Evolutionary conservation across 495 filamentous ascomycete genomes (phyloP).

Genomic region (Hypoxylon rickii): DNA sequence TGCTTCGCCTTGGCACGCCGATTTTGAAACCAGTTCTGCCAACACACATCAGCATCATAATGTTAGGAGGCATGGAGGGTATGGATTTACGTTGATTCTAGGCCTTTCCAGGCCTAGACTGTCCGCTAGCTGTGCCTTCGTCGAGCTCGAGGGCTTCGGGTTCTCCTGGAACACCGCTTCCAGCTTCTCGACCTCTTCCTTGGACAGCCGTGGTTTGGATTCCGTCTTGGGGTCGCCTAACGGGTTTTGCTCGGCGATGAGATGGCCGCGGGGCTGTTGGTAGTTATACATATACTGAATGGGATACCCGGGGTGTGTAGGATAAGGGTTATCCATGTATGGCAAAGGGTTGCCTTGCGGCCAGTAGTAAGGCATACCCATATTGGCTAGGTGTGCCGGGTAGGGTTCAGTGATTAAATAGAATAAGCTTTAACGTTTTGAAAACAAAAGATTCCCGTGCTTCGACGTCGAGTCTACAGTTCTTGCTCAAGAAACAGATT

Average conservation of each 20-base stretch:
- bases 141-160: conserved; percentile 76
- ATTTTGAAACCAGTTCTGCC: conserved; percentile 91
- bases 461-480: no score
- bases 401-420: no score
- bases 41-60: conserved; percentile 37
- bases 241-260: conserved; percentile 26
- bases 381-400: no score
- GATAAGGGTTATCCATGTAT: conserved; percentile 29
- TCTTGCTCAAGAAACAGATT: no score
- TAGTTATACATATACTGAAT: conserved; percentile 36
- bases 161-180: conserved; percentile 76
- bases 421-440: no score
- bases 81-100: conserved; percentile 67
- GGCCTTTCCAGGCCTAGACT: conserved; percentile 73
- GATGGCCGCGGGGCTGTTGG: conserved; percentile 27
- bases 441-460: no score
- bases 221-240: conserved; percentile 48
- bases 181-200: conserved; percentile 78
- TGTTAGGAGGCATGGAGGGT: background rate
- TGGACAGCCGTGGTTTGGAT: conserved; percentile 71
- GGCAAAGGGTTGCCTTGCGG: conserved; percentile 22
- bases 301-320: conserved; percentile 15
- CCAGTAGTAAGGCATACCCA: conserved; percentile 22
- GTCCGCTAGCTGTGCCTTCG: conserved; percentile 74
- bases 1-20: conserved; percentile 82